These are phyloP conservation scores for Phytophthora tubulina DNA, from an alignment of 352 stramenopile genomes.

Conservation along the genomic window DNA sequence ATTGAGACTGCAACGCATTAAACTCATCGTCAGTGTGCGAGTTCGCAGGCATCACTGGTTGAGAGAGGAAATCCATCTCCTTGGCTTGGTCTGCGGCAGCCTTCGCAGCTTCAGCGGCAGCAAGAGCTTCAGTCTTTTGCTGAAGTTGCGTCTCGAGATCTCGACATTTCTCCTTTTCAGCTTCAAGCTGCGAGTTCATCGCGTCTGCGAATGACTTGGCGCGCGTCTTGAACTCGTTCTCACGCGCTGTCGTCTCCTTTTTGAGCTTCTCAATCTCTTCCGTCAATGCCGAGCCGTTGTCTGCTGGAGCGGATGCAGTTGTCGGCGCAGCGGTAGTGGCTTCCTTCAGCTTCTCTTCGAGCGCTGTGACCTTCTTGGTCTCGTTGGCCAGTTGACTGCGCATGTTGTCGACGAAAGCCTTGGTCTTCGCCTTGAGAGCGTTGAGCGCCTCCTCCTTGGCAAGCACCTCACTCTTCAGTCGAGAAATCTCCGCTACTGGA, in stretches of 20 bases:
- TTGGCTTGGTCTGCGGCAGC: conserved; percentile 22
- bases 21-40: conserved; percentile 49
- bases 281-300: not conserved
- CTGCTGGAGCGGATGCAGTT: not conserved
- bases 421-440: conserved; percentile 86
- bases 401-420: conserved; percentile 87
- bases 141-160: conserved; percentile 64
- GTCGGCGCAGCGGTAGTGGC: not conserved
- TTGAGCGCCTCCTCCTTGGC: conserved; percentile 86
- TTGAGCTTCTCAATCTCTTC: conserved; percentile 55
- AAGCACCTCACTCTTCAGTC: conserved; percentile 63
- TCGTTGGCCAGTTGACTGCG: conserved; percentile 63
- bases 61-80: conserved; percentile 32
- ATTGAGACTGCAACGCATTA: conserved; percentile 46
- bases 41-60: conserved; percentile 11
- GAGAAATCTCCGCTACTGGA: conserved; percentile 57
- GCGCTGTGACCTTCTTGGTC: conserved; percentile 71
- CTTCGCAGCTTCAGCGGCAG: conserved; percentile 34
- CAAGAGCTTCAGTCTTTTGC: conserved; percentile 50
- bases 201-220: conserved; percentile 75
- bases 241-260: conserved; percentile 57
- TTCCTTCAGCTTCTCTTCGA: conserved; percentile 62
- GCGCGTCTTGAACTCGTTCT: conserved; percentile 73
- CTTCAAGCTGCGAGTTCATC: conserved; percentile 72
- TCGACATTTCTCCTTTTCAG: conserved; percentile 65